Conservation (phyloP, 2,329 filamentous ascomycete genomes). For the Pseudofabraea citricarpa region DNA sequence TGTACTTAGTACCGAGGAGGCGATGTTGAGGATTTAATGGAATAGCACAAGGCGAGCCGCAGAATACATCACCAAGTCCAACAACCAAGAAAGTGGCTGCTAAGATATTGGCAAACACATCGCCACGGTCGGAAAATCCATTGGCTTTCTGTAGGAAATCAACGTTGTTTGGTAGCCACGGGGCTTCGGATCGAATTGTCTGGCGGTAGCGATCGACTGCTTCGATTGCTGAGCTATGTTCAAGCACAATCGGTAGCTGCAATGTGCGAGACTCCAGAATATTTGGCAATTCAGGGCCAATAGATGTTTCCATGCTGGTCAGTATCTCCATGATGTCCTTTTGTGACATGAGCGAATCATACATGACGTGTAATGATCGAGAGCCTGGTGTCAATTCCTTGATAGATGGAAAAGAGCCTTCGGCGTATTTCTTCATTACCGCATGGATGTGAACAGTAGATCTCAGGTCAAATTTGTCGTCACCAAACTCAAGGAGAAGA, state of each 20-base stretch:
- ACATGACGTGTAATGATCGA: conserved; percentile 29
- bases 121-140: conserved; percentile 40
- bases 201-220: conserved; percentile 19
- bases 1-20: conserved; percentile 31
- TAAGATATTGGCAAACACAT: conserved; percentile 30
- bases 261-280: conserved; percentile 34
- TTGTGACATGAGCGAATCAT: conserved; percentile 15
- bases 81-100: conserved; percentile 32
- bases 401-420: conserved; percentile 23
- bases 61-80: conserved; percentile 36
- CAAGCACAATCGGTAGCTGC: conserved; percentile 36
- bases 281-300: conserved; percentile 20
- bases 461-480: conserved; percentile 26
- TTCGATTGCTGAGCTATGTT: conserved; percentile 18
- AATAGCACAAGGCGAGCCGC: conserved; percentile 32
- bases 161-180: conserved; percentile 22
- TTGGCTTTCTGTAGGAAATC: conserved; percentile 37
- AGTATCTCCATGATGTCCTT: conserved; percentile 11
- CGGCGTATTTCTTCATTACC: conserved; percentile 13
- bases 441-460: conserved; percentile 29
- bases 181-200: conserved; percentile 18
- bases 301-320: not conserved
- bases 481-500: conserved; percentile 31
- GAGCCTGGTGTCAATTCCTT: conserved; percentile 31
- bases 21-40: conserved; percentile 32